Percentiles rank a stretch among this genome's conserved stretches.
Conservation (phyloP, 441 rosid species). For the Kokia cookei region DNA sequence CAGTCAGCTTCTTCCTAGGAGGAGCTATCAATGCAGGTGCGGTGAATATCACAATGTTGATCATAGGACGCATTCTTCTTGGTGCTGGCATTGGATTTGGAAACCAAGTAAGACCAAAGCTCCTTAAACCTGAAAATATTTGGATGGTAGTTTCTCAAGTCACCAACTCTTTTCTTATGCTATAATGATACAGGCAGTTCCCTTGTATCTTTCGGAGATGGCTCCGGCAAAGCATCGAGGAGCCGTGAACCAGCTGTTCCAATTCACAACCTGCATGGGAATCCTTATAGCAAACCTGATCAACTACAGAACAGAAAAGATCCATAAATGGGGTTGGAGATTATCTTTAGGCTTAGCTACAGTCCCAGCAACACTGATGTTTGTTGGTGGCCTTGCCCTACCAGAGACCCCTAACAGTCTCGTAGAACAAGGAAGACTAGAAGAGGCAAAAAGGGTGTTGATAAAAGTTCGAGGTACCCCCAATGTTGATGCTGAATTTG, state of each 20-base stretch:
- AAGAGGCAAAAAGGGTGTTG: constrained; percentile 56
- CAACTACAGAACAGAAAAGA: constrained; percentile 54
- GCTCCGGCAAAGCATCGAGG: constrained; percentile 83
- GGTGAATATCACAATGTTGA: constrained; percentile 53
- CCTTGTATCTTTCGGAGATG: constrained; percentile 82
- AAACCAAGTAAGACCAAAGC: constrained; percentile 49
- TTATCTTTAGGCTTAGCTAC: constrained; percentile 75
- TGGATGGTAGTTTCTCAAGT: neutral
- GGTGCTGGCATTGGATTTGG: constrained; percentile 84
- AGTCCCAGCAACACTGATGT: constrained; percentile 70
- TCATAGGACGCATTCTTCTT: constrained; percentile 63
- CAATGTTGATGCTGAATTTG: constrained; percentile 68
- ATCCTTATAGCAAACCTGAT: constrained; percentile 64
- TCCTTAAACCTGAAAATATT: neutral
- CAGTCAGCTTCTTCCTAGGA: constrained; percentile 69
- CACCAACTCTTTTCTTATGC: neutral
- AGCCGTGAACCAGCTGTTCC: constrained; percentile 76
- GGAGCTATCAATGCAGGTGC: constrained; percentile 69
- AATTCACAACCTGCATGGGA: constrained; percentile 74
- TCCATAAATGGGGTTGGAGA: constrained; percentile 97
- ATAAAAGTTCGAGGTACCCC: constrained; percentile 68
- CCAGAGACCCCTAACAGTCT: constrained; percentile 94
- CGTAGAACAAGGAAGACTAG: constrained; percentile 67
- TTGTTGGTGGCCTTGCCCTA: constrained; percentile 58
- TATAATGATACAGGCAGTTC: constrained; percentile 52